These are phyloP conservation scores for Fusarium sororula DNA, from an alignment of 2,329 filamentous ascomycete species.

Conservation along the genomic window DNA sequence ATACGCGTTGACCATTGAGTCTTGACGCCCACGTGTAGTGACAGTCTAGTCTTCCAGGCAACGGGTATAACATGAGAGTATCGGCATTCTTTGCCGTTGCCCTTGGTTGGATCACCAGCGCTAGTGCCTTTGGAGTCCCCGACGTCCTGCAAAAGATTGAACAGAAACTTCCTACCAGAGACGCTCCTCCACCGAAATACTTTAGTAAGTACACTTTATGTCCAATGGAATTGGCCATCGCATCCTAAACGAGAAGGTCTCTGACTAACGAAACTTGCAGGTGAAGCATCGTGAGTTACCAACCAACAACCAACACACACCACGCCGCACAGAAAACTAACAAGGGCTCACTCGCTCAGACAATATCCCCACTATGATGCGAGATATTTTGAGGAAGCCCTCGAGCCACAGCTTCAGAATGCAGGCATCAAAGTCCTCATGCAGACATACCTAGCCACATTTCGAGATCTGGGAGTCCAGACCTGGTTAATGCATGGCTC, in stretches of 20 bases:
- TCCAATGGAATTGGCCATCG: not conserved
- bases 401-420: slow-evolving; percentile 64
- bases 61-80: slow-evolving; percentile 4
- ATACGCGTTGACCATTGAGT: not conserved
- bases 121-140: slow-evolving; percentile 8
- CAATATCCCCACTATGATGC: slow-evolving; percentile 48
- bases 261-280: slow-evolving; percentile 11
- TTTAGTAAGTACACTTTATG: slow-evolving; percentile 18
- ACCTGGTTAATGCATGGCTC: slow-evolving; percentile 89
- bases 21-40: not conserved
- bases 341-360: slow-evolving; percentile 19
- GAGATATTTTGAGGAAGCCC: slow-evolving; percentile 51
- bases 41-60: not conserved
- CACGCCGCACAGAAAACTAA: slow-evolving; percentile 10
- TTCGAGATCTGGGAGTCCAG: slow-evolving; percentile 71
- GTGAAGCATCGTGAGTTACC: slow-evolving; percentile 34
- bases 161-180: not conserved
- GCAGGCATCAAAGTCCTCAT: slow-evolving; percentile 72
- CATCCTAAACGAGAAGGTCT: not conserved
- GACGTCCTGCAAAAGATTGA: slow-evolving; percentile 11
- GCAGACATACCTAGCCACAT: slow-evolving; percentile 76
- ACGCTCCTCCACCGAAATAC: slow-evolving; percentile 22
- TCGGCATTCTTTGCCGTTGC: not conserved
- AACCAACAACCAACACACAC: not conserved
- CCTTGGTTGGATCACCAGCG: slow-evolving; percentile 12